phyloP scores from a whole-genome alignment of 2,329 filamentous ascomycete genomes.

The Dothistroma pini region DNA sequence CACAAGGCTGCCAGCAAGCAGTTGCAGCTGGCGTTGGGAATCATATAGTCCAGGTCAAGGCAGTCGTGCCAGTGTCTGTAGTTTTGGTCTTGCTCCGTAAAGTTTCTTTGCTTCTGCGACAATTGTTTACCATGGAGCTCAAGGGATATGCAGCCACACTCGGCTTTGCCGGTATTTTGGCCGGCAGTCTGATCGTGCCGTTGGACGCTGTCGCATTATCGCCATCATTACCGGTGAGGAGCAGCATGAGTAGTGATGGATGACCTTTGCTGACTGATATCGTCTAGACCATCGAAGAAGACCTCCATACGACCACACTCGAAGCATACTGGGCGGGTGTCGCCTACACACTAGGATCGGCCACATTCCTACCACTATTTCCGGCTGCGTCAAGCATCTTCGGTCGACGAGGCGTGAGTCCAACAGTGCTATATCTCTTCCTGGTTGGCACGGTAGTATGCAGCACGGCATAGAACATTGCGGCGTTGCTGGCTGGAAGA shows the following conservation, averaged over 20 bases:
- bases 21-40: neutral
- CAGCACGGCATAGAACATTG: slow-evolving; percentile 38
- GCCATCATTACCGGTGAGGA: slow-evolving; percentile 5
- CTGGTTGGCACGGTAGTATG: slow-evolving; percentile 37
- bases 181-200: slow-evolving; percentile 4
- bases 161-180: slow-evolving; percentile 9
- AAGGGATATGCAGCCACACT: neutral
- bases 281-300: slow-evolving; percentile 8
- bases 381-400: slow-evolving; percentile 41
- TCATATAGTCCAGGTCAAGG: neutral
- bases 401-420: slow-evolving; percentile 38
- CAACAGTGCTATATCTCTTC: slow-evolving; percentile 37
- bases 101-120: neutral
- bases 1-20: neutral
- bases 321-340: slow-evolving; percentile 44
- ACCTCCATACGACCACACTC: slow-evolving; percentile 18
- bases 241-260: neutral
- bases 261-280: neutral
- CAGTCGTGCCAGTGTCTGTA: neutral
- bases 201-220: slow-evolving; percentile 8
- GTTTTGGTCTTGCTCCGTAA: neutral
- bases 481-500: slow-evolving; percentile 37
- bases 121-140: neutral
- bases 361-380: slow-evolving; percentile 41
- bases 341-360: slow-evolving; percentile 39